Percentiles rank a stretch among this genome's conserved stretches.
Conservation (phyloP, 805 yeast species). For the Sugiyamaella smithiae region DNA sequence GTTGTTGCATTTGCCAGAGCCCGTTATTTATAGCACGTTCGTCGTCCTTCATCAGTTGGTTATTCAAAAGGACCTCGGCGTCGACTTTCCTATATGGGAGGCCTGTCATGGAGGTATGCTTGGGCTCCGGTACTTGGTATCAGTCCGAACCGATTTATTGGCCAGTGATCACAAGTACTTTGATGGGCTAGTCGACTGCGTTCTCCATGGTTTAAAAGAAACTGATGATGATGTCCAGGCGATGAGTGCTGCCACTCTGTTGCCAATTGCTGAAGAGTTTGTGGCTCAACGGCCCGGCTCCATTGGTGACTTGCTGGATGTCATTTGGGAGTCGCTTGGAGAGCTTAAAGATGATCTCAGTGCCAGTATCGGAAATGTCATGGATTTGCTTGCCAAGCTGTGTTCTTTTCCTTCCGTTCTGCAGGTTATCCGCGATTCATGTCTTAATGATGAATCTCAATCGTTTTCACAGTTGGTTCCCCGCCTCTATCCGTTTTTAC, state of each 20-base stretch:
- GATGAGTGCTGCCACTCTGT: slow-evolving; percentile 87
- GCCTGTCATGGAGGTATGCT: slow-evolving; percentile 98
- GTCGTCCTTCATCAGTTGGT: slow-evolving; percentile 64
- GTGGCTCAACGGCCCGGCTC: slow-evolving; percentile 56
- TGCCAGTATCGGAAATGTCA: slow-evolving; percentile 91
- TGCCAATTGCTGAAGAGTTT: slow-evolving; percentile 87
- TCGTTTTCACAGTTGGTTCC: slow-evolving; percentile 82
- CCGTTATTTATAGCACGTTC: slow-evolving; percentile 60
- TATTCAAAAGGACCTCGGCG: slow-evolving; percentile 51
- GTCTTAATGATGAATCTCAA: slow-evolving; percentile 41
- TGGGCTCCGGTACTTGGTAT: slow-evolving; percentile 87
- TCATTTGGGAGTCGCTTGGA: slow-evolving; percentile 87
- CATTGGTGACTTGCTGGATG: slow-evolving; percentile 50
- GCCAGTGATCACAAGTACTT: slow-evolving; percentile 55
- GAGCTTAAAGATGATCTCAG: slow-evolving; percentile 87
- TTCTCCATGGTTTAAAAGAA: slow-evolving; percentile 75
- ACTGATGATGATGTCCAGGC: slow-evolving; percentile 95
- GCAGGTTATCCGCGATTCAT: slow-evolving; percentile 63
- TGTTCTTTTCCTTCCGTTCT: slow-evolving; percentile 80
- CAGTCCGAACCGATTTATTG: slow-evolving; percentile 80
- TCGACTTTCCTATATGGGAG: slow-evolving; percentile 75
- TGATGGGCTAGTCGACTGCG: slow-evolving; percentile 76
- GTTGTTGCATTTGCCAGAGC: slow-evolving; percentile 65
- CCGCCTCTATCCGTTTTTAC: slow-evolving; percentile 81
- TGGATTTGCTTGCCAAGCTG: slow-evolving; percentile 86